Evolutionary conservation across 352 stramenopile species (phyloP), one percentile per base, ranked within the genome.

Genomic region (Globisporangium mamillatum): DNA sequence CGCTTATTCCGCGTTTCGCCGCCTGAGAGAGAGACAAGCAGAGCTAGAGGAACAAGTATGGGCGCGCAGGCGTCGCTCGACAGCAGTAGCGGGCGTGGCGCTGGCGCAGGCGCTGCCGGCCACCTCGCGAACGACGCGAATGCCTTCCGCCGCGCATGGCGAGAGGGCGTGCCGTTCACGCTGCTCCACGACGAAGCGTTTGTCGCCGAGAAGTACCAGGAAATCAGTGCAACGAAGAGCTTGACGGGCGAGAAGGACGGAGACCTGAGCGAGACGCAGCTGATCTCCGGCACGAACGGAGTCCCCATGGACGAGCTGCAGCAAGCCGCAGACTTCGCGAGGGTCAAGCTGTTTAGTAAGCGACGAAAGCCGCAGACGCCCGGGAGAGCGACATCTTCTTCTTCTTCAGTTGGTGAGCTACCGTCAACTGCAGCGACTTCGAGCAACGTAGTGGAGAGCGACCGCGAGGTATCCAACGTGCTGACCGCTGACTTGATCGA

Each of bases 121-220:
- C 18, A 52, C 44, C 44, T 22, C 44, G 63, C 70, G 58, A 63
- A 52, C 24, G 60, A 60, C 24, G 6, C 55, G 12, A 41, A 57
- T 7, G 67, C 67, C 29, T 72, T 72, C 34, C 67, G 60, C 18
- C 79, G 70, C 16, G 71, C 72, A 14, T 88, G 80, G 80, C 78
- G 75, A 27, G 79, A 86, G 24, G 80, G 84, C 29, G 73, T 78
- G 34, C 82, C 81, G 1, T 92, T 92, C 73, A 90, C 82, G 64
- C 75, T 90, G 73, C 75, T 92, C 32, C 77, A 89, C 62, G 82
- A 92, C 70, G 79, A 92, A 46, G 68, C 74, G 54, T 92, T 91
- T 59, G 84, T 91, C 32, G 61, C 71, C 25, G 84, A 92, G 57
- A 90, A 90, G 53, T 88, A 80, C 38, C 77, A 90, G 60, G 84